phyloP scores from a whole-genome alignment of 1,284 basidiomycete species.

The Hymenochaete sp. region DNA sequence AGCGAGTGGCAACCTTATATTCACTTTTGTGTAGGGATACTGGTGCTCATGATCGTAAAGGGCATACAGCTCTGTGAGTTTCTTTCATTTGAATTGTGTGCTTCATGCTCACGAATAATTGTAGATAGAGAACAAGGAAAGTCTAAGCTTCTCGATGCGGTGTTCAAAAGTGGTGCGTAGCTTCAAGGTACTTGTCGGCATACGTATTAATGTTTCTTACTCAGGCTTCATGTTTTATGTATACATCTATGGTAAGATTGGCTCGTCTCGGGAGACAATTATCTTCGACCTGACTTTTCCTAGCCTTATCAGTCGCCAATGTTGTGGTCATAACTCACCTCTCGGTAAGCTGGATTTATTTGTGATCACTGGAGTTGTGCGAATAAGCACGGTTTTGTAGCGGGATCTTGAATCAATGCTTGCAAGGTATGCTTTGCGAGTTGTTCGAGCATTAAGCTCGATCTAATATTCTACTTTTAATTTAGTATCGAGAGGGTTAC shows the following conservation, averaged over 20 bases:
- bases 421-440: too few species aligned
- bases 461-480: too few species aligned
- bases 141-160: constrained; percentile 1
- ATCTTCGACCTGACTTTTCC: neutral
- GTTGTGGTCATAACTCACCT: constrained; percentile 3
- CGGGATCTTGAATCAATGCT: neutral
- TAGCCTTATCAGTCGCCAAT: constrained; percentile 8
- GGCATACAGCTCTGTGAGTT: constrained; percentile 3
- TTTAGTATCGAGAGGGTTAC: constrained; percentile 5
- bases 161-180: constrained; percentile 8
- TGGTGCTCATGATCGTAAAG: constrained; percentile 2
- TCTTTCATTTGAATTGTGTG: neutral
- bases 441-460: too few species aligned
- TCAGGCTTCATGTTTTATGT: constrained; percentile 6
- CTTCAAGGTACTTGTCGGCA: neutral
- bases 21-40: neutral
- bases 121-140: constrained; percentile 2
- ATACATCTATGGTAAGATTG: constrained; percentile 4
- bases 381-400: neutral
- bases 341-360: constrained; percentile 3
- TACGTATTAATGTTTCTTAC: neutral
- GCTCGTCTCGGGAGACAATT: neutral
- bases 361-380: neutral
- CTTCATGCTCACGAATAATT: neutral
- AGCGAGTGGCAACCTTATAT: neutral